Percentiles rank a stretch among this genome's conserved stretches.
These are phyloP conservation scores for Leonotis leonurus DNA, from an alignment of 257 asterid genomes.

Conservation along the genomic window DNA sequence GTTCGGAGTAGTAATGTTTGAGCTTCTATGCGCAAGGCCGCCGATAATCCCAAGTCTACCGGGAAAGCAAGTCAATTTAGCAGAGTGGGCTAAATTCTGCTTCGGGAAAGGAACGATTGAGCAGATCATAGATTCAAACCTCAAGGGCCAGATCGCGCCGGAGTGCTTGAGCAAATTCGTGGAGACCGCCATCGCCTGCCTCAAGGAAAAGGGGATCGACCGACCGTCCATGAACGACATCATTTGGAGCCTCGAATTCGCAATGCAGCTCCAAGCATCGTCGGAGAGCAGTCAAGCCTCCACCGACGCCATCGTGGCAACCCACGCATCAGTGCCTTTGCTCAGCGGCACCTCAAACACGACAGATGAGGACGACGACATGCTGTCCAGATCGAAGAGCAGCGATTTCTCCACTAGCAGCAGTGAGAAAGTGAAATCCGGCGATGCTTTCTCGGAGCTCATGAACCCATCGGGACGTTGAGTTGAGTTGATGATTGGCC, in stretches of 20 bases:
- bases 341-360: not conserved
- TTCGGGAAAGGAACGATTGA: conserved; percentile 32
- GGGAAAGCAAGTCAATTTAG: conserved; percentile 40
- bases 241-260: conserved; percentile 59
- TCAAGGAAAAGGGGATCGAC: conserved; percentile 36
- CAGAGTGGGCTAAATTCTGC: conserved; percentile 42
- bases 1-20: conserved; percentile 58
- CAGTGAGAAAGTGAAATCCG: conserved; percentile 16
- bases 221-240: conserved; percentile 62
- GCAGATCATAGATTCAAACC: conserved; percentile 36
- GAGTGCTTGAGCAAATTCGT: conserved; percentile 39
- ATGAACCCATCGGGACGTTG: conserved; percentile 30
- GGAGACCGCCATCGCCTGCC: conserved; percentile 38
- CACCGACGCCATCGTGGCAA: not conserved
- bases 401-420: conserved; percentile 7
- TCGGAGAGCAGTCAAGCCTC: conserved; percentile 22
- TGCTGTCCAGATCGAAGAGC: conserved; percentile 23
- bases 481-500: conserved; percentile 4
- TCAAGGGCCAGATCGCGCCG: conserved; percentile 39
- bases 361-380: conserved; percentile 24
- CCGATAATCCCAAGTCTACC: conserved; percentile 24
- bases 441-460: conserved; percentile 36
- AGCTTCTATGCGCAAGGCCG: conserved; percentile 46
- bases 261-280: conserved; percentile 44
- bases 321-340: conserved; percentile 9